These are phyloP conservation scores for Alternaria hordeiaustralica DNA, from an alignment of 2,329 filamentous ascomycete species.

Conservation along the genomic window DNA sequence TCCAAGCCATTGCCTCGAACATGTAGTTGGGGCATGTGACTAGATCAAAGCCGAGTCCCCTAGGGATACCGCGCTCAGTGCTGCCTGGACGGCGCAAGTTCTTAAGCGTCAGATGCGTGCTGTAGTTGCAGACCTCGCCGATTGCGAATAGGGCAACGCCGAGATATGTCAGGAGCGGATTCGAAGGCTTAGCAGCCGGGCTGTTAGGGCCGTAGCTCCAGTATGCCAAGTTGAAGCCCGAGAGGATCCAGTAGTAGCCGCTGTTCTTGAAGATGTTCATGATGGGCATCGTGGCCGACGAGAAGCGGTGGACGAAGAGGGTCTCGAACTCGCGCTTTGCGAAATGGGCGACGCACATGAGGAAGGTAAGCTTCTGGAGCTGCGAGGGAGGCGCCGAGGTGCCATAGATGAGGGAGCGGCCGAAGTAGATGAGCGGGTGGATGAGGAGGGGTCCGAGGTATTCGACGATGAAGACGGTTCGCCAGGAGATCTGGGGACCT, in stretches of 20 bases:
- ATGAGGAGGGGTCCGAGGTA: conserved; percentile 91
- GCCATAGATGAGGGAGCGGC: conserved; percentile 76
- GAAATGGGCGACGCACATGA: conserved; percentile 82
- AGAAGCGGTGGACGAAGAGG: conserved; percentile 93
- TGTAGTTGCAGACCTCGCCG: conserved; percentile 80
- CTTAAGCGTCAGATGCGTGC: conserved; percentile 79
- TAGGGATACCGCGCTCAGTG: conserved; percentile 83
- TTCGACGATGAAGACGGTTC: conserved; percentile 92
- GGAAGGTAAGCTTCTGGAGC: conserved; percentile 75
- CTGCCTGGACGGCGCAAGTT: conserved; percentile 78
- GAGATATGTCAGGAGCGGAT: conserved; percentile 58
- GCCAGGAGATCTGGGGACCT: conserved; percentile 92
- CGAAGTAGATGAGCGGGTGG: conserved; percentile 74
- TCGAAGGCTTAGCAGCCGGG: conserved; percentile 63
- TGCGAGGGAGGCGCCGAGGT: conserved; percentile 62
- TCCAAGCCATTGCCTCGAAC: conserved; percentile 88
- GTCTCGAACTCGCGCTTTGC: conserved; percentile 96
- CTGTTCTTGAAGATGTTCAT: conserved; percentile 94
- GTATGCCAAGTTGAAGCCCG: conserved; percentile 80
- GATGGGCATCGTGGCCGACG: conserved; percentile 89
- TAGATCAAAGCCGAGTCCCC: conserved; percentile 79
- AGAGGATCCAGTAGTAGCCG: conserved; percentile 88
- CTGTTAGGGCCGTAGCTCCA: conserved; percentile 83
- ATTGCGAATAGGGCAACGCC: conserved; percentile 76
- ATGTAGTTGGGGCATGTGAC: conserved; percentile 98